phyloP scores from a whole-genome alignment of 176 grass and related monocot species.

The Tillandsia fasciculata region DNA sequence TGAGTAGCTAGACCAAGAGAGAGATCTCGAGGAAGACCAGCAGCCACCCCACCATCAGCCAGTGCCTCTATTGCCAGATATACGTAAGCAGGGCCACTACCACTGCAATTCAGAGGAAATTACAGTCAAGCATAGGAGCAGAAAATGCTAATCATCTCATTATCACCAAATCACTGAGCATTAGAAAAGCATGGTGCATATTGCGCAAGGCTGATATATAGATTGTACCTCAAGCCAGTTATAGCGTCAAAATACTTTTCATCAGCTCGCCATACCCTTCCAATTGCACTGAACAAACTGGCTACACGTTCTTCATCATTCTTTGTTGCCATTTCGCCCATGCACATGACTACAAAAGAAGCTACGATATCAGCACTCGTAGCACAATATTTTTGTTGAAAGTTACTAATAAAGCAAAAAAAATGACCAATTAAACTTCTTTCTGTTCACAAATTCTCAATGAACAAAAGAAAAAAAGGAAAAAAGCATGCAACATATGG shows the following conservation, averaged over 20 bases:
- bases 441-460: neutral
- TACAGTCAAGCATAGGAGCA: neutral
- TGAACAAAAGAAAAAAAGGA: neutral
- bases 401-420: neutral
- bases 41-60: conserved; percentile 97
- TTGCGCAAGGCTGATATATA: neutral
- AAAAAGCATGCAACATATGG: neutral
- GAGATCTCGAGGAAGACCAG: conserved; percentile 95
- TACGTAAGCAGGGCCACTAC: conserved; percentile 95
- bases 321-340: conserved; percentile 71
- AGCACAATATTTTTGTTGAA: neutral
- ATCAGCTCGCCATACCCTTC: conserved; percentile 94
- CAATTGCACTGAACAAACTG: conserved; percentile 71
- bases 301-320: conserved; percentile 63
- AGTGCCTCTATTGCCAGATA: conserved; percentile 91
- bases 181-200: too few species aligned
- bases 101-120: conserved; percentile 42
- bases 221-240: conserved; percentile 78
- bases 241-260: conserved; percentile 98
- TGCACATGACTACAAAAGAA: conserved; percentile 59
- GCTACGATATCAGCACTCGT: conserved; percentile 15
- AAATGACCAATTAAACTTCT: neutral
- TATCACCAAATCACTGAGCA: neutral
- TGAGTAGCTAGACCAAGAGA: conserved; percentile 89
- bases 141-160: neutral